A percentile compares a stretch with the other conserved stretches of the same genome.
Evolutionary conservation across 2,329 filamentous ascomycete species (phyloP).

Genomic region (Penicillium sp.): DNA sequence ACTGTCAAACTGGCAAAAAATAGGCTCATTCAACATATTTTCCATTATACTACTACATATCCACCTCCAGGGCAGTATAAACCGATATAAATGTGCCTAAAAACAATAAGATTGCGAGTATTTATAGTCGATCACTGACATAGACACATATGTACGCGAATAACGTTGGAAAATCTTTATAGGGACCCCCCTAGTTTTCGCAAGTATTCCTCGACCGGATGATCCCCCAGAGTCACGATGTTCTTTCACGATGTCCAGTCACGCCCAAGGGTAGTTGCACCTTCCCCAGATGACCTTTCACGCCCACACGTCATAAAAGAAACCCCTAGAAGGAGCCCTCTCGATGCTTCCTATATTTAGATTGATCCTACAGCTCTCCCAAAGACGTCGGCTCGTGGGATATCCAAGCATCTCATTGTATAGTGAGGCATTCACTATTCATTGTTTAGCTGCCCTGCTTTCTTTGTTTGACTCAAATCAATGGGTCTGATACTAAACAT

Average conservation of each 20-base stretch:
- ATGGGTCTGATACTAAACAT: neutral
- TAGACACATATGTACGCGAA: neutral
- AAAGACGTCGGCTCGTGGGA: neutral
- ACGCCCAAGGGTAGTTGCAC: slow-evolving; percentile 14
- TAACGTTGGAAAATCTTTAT: neutral
- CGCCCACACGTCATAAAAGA: slow-evolving; percentile 16
- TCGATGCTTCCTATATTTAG: neutral
- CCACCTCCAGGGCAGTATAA: neutral
- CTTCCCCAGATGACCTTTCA: slow-evolving; percentile 20
- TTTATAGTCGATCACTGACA: neutral
- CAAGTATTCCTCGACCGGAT: neutral
- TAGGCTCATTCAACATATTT: neutral
- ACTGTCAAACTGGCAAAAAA: too few species aligned
- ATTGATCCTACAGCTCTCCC: neutral
- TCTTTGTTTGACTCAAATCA: neutral
- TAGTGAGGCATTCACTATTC: neutral
- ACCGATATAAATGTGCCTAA: too few species aligned
- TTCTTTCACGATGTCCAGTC: slow-evolving; percentile 18
- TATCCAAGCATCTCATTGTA: neutral
- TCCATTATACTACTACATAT: neutral
- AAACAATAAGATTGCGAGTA: neutral
- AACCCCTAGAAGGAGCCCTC: neutral
- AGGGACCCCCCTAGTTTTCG: neutral
- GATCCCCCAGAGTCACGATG: neutral
- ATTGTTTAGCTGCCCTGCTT: neutral